phyloP scores from a whole-genome alignment of 176 grass and related monocot species.

The Cymbopogon citratus region DNA sequence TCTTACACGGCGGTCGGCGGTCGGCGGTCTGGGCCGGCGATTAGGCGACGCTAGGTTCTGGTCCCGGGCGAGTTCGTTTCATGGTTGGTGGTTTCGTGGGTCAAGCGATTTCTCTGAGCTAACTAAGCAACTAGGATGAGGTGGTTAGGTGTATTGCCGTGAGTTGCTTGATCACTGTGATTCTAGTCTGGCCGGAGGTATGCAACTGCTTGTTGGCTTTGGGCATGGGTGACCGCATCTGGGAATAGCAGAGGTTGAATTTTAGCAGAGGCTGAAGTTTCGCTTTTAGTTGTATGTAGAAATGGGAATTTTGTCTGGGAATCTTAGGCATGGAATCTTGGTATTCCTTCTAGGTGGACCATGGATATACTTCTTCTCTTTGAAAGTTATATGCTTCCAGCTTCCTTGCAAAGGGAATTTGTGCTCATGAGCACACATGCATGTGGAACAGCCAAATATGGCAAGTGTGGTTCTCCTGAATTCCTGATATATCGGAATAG shows the following conservation, averaged over 20 bases:
- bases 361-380: neutral
- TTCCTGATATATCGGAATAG: neutral
- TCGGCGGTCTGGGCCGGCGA: neutral
- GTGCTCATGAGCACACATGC: neutral
- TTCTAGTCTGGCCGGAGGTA: neutral
- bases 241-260: neutral
- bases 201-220: neutral
- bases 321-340: neutral
- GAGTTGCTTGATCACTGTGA: slow-evolving; percentile 13
- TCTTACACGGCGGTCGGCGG: neutral
- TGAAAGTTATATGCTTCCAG: neutral
- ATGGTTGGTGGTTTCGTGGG: neutral
- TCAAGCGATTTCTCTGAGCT: neutral
- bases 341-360: neutral
- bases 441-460: neutral
- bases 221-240: neutral
- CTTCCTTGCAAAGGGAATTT: neutral
- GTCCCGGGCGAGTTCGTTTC: neutral
- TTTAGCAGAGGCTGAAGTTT: neutral
- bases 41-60: neutral
- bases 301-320: neutral
- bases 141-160: neutral
- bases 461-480: neutral
- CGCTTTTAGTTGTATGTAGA: neutral
- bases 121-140: neutral